Percentiles rank a stretch among this genome's conserved stretches.
Conservation (phyloP, 805 yeast species). For the Yarrowia keelungensis region DNA sequence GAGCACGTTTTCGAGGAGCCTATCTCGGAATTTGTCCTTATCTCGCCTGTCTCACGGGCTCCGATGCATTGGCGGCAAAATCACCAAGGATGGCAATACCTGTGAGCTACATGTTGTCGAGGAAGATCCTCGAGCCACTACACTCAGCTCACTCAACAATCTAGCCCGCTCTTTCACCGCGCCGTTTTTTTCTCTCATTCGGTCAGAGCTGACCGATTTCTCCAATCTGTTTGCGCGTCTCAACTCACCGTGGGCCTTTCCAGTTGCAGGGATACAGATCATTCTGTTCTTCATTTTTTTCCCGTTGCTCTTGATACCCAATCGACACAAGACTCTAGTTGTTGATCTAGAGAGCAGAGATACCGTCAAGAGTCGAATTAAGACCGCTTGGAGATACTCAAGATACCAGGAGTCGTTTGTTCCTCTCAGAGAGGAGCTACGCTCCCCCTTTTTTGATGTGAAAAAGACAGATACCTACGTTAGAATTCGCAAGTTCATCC, state of each 20-base stretch:
- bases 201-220: slow-evolving; percentile 41
- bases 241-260: slow-evolving; percentile 43
- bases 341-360: slow-evolving; percentile 22
- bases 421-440: slow-evolving; percentile 5
- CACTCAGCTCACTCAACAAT: slow-evolving; percentile 38
- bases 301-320: slow-evolving; percentile 41
- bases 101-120: slow-evolving; percentile 28
- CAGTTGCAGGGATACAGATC: slow-evolving; percentile 42
- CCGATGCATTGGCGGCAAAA: slow-evolving; percentile 11
- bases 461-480: slow-evolving; percentile 29
- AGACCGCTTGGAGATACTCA: slow-evolving; percentile 24
- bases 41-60: slow-evolving; percentile 11
- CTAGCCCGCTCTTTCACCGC: slow-evolving; percentile 41
- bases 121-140: slow-evolving; percentile 29
- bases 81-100: slow-evolving; percentile 24
- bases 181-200: slow-evolving; percentile 42
- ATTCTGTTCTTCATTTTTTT: slow-evolving; percentile 40
- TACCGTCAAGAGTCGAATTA: slow-evolving; percentile 26
- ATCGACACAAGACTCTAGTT: slow-evolving; percentile 19
- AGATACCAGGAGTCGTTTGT: slow-evolving; percentile 32
- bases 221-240: slow-evolving; percentile 41
- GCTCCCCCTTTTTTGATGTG: slow-evolving; percentile 39
- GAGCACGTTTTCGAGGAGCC: slow-evolving; percentile 9
- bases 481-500: slow-evolving; percentile 39
- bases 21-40: neutral